Evolutionary conservation across 2,329 filamentous ascomycete genomes (phyloP).

Genomic region (Xylaria sp.): DNA sequence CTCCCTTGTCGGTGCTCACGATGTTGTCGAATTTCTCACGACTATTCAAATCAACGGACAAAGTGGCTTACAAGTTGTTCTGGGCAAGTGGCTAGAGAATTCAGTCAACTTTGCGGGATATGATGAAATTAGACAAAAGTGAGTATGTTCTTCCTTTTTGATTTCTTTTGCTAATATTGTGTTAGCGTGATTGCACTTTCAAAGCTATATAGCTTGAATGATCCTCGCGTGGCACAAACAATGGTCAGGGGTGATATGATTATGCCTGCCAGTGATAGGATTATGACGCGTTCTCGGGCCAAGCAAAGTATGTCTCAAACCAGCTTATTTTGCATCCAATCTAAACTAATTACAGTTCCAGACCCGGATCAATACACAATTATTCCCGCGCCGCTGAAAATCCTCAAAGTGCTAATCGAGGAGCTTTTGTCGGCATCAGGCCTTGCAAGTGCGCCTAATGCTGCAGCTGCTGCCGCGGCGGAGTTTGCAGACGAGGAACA

Average conservation of each 20-base stretch:
- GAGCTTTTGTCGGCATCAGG: slow-evolving; percentile 87
- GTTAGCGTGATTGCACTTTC: slow-evolving; percentile 87
- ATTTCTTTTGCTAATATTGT: slow-evolving; percentile 47
- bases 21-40: slow-evolving; percentile 91
- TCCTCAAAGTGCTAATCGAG: slow-evolving; percentile 93
- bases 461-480: slow-evolving; percentile 68
- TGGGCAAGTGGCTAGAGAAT: slow-evolving; percentile 97
- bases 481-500: slow-evolving; percentile 70
- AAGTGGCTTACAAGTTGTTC: slow-evolving; percentile 87
- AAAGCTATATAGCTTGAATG: slow-evolving; percentile 88
- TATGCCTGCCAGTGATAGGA: slow-evolving; percentile 79
- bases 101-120: slow-evolving; percentile 98
- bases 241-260: slow-evolving; percentile 93
- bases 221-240: slow-evolving; percentile 79
- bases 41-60: slow-evolving; percentile 82
- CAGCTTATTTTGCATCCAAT: slow-evolving; percentile 31
- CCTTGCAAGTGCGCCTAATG: slow-evolving; percentile 66
- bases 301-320: slow-evolving; percentile 72
- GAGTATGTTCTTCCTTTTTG: slow-evolving; percentile 51
- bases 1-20: slow-evolving; percentile 82
- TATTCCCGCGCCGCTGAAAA: slow-evolving; percentile 89
- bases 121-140: slow-evolving; percentile 97
- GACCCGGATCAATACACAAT: slow-evolving; percentile 91
- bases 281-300: slow-evolving; percentile 93
- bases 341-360: slow-evolving; percentile 52